Base-by-base conservation (phyloP, 2,329 filamentous ascomycete species). In the Colletotrichum sp. region DNA sequence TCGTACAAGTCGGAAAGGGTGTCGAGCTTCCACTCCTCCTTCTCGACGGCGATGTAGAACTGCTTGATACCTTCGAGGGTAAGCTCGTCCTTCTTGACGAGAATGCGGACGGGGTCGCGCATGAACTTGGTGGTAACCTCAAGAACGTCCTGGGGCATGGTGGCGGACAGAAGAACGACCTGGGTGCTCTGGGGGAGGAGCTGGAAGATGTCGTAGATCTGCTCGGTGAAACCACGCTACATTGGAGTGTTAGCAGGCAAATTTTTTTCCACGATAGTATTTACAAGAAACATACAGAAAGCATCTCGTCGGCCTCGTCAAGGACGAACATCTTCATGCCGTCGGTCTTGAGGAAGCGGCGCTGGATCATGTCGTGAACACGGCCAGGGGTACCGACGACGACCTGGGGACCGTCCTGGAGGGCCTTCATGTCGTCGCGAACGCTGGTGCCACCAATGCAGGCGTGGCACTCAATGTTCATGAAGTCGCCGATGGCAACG, bases 151-250 rank as follows among this genome's bases (percentile, higher is more conserved):
- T 98, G 96, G 84, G 97, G 97, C 93, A 99, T 98, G 87, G 97
- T 99, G 84, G 97, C 97, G 76, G 97, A 99, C 72, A 99, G 93
- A 75, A 99, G 95, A 81, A 99, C 96, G 80, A 99, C 97, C 92
- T 99, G 97, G 85, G 96, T 99, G 79, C 95, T 96, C 89, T 98
- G 97, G 75, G 97, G 97, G 71, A 99, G 94, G 77, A 98, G 95
- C 90, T 98, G 96, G 94, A 98, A 99, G 89, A 99, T 98, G 88
- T 99, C 97, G 92, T 99, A 99, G 90, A 99, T 99, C 91, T 99
- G 97, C 91, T 99, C 97, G 83, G 96, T 98, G 93, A 99, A 99
- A 92, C 97, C 97, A 84, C 96, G 96, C 92, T 95, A 79, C 30
- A 83, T 70, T 48, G 59, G 48, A 32, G 67, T 62, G 64, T 63